Evolutionary conservation across 331 rosid genomes (phyloP).

Genomic region (Arachis monticola): DNA sequence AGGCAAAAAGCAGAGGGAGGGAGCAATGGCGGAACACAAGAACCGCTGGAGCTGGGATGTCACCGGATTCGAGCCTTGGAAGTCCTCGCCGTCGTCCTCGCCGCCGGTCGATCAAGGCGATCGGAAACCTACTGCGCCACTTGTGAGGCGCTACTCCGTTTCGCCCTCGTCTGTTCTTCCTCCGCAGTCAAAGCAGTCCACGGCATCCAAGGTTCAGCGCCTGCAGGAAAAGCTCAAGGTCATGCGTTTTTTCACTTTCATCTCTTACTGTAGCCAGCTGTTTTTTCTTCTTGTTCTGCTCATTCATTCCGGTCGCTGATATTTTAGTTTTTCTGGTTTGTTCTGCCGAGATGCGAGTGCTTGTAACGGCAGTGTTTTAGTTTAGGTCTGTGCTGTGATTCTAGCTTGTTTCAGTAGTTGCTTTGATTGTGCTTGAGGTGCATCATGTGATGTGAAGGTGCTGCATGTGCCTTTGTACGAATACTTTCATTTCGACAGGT

Average conservation of each 20-base stretch:
- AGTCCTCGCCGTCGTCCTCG: slow-evolving; percentile 53
- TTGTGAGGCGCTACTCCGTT: slow-evolving; percentile 77
- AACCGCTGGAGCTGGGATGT: slow-evolving; percentile 99
- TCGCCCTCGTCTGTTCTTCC: slow-evolving; percentile 68
- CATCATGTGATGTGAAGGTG: slow-evolving; percentile 5
- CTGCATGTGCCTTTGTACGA: background rate
- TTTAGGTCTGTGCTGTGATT: background rate
- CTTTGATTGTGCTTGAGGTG: slow-evolving; percentile 25
- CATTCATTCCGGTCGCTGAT: background rate
- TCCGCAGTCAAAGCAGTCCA: slow-evolving; percentile 62
- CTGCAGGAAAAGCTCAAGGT: slow-evolving; percentile 86
- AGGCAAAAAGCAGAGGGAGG: background rate
- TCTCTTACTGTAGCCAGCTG: slow-evolving; percentile 2
- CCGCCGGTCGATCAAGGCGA: slow-evolving; percentile 55
- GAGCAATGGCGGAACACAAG: slow-evolving; percentile 76
- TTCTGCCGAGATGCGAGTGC: slow-evolving; percentile 22
- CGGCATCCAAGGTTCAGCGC: slow-evolving; percentile 67
- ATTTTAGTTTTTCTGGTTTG: slow-evolving; percentile 5
- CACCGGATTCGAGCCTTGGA: slow-evolving; percentile 89
- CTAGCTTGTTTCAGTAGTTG: slow-evolving; percentile 2
- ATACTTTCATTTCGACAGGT: slow-evolving; percentile 18
- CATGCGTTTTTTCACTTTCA: slow-evolving; percentile 34
- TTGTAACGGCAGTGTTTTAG: slow-evolving; percentile 1
- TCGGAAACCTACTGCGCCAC: slow-evolving; percentile 58
- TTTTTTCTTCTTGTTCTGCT: background rate